Conservation (phyloP, 2,329 filamentous ascomycete species). For the Aspergillus niger region DNA sequence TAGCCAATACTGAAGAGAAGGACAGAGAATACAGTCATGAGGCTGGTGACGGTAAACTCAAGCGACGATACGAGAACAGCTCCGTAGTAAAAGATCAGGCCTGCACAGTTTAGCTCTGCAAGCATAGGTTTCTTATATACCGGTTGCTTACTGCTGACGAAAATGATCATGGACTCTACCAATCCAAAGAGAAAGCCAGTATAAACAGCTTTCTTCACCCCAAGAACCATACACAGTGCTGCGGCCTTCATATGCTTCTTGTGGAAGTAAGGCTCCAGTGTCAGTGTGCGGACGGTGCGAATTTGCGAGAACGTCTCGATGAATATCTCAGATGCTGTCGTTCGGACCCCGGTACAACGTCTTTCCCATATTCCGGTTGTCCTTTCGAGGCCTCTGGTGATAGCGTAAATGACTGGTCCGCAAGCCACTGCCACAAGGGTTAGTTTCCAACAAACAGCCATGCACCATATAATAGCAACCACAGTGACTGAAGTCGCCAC, state of each 20-base stretch:
- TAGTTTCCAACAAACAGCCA: slow-evolving; percentile 75
- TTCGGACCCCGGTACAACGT: slow-evolving; percentile 64
- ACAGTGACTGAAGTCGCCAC: slow-evolving; percentile 67
- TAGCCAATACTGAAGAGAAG: slow-evolving; percentile 81
- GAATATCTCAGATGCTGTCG: slow-evolving; percentile 63
- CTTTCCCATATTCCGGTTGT: slow-evolving; percentile 73
- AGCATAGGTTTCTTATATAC: neutral
- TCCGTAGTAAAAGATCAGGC: slow-evolving; percentile 83
- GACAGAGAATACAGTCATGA: slow-evolving; percentile 77
- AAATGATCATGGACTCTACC: slow-evolving; percentile 71
- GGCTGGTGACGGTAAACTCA: slow-evolving; percentile 55
- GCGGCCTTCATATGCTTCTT: slow-evolving; percentile 61
- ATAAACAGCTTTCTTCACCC: slow-evolving; percentile 66
- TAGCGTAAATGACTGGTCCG: slow-evolving; percentile 66
- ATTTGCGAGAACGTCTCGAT: slow-evolving; percentile 78
- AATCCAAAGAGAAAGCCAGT: slow-evolving; percentile 74
- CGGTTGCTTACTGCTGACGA: slow-evolving; percentile 58
- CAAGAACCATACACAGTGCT: slow-evolving; percentile 58
- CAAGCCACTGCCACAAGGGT: slow-evolving; percentile 73
- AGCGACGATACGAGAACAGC: slow-evolving; percentile 61
- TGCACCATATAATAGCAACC: slow-evolving; percentile 73
- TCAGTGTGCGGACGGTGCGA: slow-evolving; percentile 73
- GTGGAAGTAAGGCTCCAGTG: slow-evolving; percentile 71
- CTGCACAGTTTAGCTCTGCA: slow-evolving; percentile 35
- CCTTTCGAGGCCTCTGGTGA: slow-evolving; percentile 66